A percentile compares a stretch with the other conserved stretches of the same genome.
phyloP scores from a whole-genome alignment of 768 basidiomycete genomes.

The Phylloporus scabripes region DNA sequence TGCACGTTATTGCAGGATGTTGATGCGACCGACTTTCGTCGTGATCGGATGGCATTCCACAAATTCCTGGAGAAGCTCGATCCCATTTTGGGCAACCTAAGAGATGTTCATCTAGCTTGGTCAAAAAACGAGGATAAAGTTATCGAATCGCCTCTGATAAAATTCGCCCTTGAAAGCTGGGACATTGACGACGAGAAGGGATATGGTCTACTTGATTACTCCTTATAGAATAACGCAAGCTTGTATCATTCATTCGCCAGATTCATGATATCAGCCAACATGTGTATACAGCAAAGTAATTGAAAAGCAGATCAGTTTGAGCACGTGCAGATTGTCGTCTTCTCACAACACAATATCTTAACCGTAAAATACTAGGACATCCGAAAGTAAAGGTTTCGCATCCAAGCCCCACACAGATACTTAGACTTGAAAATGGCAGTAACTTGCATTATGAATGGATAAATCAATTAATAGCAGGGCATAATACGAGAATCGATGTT shows the following conservation, averaged over 20 bases:
- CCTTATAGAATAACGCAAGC: not conserved
- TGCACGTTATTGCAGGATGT: conserved; percentile 42
- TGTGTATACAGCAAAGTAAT: not conserved
- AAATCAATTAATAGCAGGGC: too few species aligned
- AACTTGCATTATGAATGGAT: too few species aligned
- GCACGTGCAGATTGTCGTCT: too few species aligned
- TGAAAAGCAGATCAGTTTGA: not conserved
- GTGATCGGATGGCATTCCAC: conserved; percentile 34
- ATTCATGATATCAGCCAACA: not conserved
- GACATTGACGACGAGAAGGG: conserved; percentile 12
- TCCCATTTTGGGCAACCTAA: conserved; percentile 45
- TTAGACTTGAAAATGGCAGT: too few species aligned
- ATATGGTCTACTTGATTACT: conserved; percentile 23
- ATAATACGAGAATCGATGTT: too few species aligned
- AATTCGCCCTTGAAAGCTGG: conserved; percentile 31
- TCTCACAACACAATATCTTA: too few species aligned
- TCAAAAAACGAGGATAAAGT: conserved; percentile 14
- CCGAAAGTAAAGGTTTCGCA: too few species aligned
- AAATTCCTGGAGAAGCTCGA: conserved; percentile 38
- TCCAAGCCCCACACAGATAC: too few species aligned
- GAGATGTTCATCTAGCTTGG: conserved; percentile 35
- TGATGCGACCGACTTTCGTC: conserved; percentile 37
- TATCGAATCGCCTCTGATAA: conserved; percentile 23
- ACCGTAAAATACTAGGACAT: too few species aligned
- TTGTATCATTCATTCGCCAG: not conserved